Base-by-base conservation (phyloP, 768 basidiomycete genomes). In the Guyanaporus albipodus region DNA sequence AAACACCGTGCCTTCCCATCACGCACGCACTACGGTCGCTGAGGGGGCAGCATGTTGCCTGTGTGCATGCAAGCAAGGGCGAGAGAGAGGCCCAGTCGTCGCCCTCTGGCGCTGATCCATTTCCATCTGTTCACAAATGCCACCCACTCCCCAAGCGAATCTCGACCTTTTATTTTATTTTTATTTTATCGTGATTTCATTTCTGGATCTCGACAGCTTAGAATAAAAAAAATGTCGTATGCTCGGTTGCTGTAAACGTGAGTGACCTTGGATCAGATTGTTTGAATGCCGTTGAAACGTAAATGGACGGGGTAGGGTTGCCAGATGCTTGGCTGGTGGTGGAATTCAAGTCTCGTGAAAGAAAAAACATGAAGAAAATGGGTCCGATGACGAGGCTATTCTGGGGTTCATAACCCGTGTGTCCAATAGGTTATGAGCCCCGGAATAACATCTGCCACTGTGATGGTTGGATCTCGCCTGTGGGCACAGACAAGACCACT, bases 361-460 rank as follows among this genome's bases (percentile, higher is more conserved):
- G 52, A 48, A 34, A 6, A 10, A 31, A 11, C 7, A 28, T 11
- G 11, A n/a, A 31, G n/a, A 32, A 32, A 32, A n/a, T n/a, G 31
- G 46, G 4, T 32, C 38, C 23, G 41, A 55, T 51, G 52, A 58
- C 49, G 40, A 41, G 1, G 35, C 32, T 46, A 48, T 53, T 57
- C 48, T 54, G 42, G 22, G 37, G 48, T 37, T 44, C 54, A 60
- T 60, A 43, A 42, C 26, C 38, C 28, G 7, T 19, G 36, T n/a
- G 14, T 11, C 0, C 46, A 21, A 38, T 0, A 59, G 60, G 57
- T 60, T 57, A 63, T 60, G 60, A 63, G 60, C 55, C 60, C 55
- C 14, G 60, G 38, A 55, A 60, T 55, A 50, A 18, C 32, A 31
- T 32, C 7, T 46, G 50, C 52, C 58, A 60, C 42, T 42, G 29